Evolutionary conservation across 208 protist species (phyloP), one percentile per base, ranked within the genome.

Genomic region (Crithidia fasciculata): DNA sequence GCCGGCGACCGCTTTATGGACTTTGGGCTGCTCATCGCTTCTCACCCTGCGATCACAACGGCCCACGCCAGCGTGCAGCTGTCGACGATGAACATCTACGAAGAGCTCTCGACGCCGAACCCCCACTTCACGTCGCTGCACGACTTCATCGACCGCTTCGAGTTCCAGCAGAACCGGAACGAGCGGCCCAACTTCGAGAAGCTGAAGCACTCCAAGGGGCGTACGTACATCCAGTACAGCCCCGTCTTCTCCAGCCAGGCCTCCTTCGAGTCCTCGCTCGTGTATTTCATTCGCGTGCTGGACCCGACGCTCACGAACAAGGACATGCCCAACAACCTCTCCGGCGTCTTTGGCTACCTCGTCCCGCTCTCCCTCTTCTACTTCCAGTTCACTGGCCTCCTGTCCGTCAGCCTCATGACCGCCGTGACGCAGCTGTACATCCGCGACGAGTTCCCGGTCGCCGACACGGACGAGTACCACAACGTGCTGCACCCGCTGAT

Each of bases 351-450:
- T 40, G 92, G 92, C 72, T 85, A 93, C 80, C 62, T 83, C 28
- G 83, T 92, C 28, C 92, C 92, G 47, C 69, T 90, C 40, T 90
- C 81, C 15, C 83, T 96, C 50, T 95, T 92, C 80, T 96, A 90
- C 78, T 91, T 94, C 69, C 89, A 93, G 83, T 93, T 87, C 72
- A 63, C 73, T 18, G 92, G 92, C 18, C 67, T 95, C 40, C 86
- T 96, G 19, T 92, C 89, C 3, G 89, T 94, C 15, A 80, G 84
- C 76, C 81, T 95, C 69, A 95, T 93, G 89, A 94, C 87, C 16
- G 86, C 87, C 16, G 78, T 94, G 43, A 92, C 92, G 19, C 92
- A 96, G 76, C 80, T 85, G 19, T 96, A 96, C 82, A 88, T 94
- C 68, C 80, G 86, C 36, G 89, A 96, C 74, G 89, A 91, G 53